phyloP scores from a whole-genome alignment of 2,329 filamentous ascomycete genomes.

The Fusarium xylarioides region DNA sequence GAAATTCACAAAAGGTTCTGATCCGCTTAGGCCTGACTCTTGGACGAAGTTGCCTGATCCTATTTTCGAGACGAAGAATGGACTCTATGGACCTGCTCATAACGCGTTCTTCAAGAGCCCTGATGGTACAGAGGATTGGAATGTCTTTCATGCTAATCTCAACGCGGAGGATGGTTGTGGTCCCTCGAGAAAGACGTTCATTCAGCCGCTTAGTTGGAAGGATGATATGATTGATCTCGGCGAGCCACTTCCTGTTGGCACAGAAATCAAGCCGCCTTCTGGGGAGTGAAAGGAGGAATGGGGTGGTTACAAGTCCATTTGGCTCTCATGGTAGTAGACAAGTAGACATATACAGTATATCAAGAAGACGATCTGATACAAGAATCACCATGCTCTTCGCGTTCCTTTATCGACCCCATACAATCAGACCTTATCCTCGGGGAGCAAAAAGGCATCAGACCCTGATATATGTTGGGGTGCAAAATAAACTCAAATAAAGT shows the following conservation, averaged over 20 bases:
- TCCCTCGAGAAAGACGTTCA: background rate
- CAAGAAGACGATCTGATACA: accelerated
- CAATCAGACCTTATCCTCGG: background rate
- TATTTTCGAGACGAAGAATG: background rate
- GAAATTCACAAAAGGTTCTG: background rate
- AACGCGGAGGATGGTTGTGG: background rate
- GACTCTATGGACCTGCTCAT: background rate
- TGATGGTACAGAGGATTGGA: background rate
- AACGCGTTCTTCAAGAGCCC: background rate
- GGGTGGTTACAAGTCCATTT: accelerated
- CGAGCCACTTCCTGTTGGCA: background rate
- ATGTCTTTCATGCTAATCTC: background rate
- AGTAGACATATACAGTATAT: background rate
- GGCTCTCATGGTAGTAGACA: background rate
- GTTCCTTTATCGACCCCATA: background rate
- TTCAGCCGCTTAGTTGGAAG: background rate
- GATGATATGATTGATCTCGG: background rate
- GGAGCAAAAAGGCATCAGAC: no score
- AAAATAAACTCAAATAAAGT: background rate
- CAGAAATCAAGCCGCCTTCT: background rate
- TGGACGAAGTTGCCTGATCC: background rate
- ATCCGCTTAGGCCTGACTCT: background rate
- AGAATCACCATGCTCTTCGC: background rate
- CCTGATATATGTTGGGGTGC: no score
- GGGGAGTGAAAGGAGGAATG: background rate